Percentiles rank a stretch among this genome's conserved stretches.
Evolutionary conservation across 106 monocot genomes (phyloP).

Genomic region (Vanilla planifolia): DNA sequence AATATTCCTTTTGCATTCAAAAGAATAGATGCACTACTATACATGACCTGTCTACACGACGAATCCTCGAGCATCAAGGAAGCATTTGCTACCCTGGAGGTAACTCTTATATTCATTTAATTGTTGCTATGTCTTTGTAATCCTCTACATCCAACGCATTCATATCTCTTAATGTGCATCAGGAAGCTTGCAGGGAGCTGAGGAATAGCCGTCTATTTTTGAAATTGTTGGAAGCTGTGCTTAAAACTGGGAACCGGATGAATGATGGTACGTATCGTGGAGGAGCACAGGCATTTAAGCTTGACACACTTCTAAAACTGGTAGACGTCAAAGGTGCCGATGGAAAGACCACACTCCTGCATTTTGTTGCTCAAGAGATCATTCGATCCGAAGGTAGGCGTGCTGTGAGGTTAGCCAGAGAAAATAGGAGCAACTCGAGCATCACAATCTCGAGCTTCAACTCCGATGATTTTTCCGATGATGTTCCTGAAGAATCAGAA

Average conservation of each 20-base stretch:
- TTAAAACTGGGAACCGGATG: slow-evolving; percentile 67
- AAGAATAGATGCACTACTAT: slow-evolving; percentile 47
- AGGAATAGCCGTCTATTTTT: slow-evolving; percentile 34
- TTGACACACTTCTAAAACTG: slow-evolving; percentile 55
- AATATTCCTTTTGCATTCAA: slow-evolving; percentile 62
- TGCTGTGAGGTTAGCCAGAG: slow-evolving; percentile 26
- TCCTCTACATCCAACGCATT: not conserved
- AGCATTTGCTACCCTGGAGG: slow-evolving; percentile 50
- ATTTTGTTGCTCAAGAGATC: slow-evolving; percentile 58
- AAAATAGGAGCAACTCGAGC: slow-evolving; percentile 21
- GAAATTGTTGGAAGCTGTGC: slow-evolving; percentile 55
- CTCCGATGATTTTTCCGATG: slow-evolving; percentile 24
- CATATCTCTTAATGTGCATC: not conserved
- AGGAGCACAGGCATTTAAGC: slow-evolving; percentile 53
- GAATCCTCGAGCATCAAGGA: slow-evolving; percentile 31
- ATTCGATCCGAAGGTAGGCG: slow-evolving; percentile 50
- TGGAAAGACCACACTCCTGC: slow-evolving; percentile 55
- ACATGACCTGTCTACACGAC: slow-evolving; percentile 45
- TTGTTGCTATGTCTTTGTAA: not conserved
- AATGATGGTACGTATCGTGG: slow-evolving; percentile 63
- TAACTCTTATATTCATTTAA: slow-evolving; percentile 11
- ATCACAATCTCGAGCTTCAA: slow-evolving; percentile 23
- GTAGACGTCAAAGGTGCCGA: slow-evolving; percentile 61
- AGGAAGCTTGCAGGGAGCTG: slow-evolving; percentile 52
- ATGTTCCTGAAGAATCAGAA: slow-evolving; percentile 20